Percentiles rank a stretch among this genome's conserved stretches.
Evolutionary conservation across 495 filamentous ascomycete genomes (phyloP).

Genomic region (Xylaria telfairii): DNA sequence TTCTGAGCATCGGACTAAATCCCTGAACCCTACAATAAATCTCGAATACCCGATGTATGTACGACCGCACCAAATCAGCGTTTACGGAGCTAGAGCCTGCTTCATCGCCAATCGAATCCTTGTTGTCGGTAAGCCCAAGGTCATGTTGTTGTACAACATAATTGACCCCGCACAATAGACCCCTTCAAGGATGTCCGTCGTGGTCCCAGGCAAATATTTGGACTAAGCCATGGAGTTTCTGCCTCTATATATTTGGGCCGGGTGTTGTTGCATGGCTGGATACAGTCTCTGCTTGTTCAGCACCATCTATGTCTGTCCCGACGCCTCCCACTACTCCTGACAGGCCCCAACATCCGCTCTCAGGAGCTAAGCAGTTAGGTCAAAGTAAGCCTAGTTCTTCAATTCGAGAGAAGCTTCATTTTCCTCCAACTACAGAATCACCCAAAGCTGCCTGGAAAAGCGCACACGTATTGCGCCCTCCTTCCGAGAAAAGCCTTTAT

Average conservation of each 20-base stretch:
- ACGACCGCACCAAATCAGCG: neutral
- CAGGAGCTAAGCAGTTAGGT: neutral
- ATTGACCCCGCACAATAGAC: neutral
- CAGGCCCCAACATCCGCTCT: neutral
- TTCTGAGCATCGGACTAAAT: no score
- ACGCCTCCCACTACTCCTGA: conserved; percentile 1
- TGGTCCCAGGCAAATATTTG: neutral
- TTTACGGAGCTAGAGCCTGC: neutral
- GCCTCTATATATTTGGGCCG: neutral
- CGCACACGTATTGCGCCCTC: neutral
- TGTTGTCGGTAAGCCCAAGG: neutral
- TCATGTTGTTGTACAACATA: neutral
- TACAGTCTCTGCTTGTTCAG: neutral
- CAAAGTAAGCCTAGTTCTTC: neutral
- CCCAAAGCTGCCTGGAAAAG: neutral
- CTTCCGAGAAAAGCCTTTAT: neutral
- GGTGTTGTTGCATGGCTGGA: neutral
- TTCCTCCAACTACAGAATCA: neutral
- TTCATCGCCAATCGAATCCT: neutral
- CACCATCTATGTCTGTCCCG: neutral
- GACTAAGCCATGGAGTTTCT: neutral
- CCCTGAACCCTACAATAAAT: neutral
- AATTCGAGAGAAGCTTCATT: neutral
- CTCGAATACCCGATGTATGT: neutral
- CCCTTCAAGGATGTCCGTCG: neutral